phyloP scores from a whole-genome alignment of 164 flowering plant genomes.

The Cinnamomum micranthum region DNA sequence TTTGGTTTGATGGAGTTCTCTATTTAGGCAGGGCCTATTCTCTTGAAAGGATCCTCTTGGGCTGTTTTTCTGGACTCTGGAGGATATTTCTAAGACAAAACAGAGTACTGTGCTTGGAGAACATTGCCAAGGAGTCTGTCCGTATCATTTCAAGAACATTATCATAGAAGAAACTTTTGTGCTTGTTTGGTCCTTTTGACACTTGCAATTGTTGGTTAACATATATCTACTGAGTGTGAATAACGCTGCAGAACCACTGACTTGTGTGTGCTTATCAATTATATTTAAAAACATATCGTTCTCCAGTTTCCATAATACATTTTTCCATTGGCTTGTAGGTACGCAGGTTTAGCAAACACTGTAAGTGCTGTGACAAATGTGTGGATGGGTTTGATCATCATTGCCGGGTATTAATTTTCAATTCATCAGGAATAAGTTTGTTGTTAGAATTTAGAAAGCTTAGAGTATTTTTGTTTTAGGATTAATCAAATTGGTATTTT shows the following conservation, averaged over 20 bases:
- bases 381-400: constrained; percentile 99
- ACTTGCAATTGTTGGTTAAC: too few species aligned
- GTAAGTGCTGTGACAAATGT: constrained; percentile 98
- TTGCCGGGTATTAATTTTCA: constrained; percentile 60
- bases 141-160: too few species aligned
- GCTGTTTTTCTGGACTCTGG: background rate
- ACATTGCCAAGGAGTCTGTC: too few species aligned
- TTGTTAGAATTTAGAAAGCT: background rate
- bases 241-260: too few species aligned
- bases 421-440: background rate
- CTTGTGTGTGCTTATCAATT: too few species aligned
- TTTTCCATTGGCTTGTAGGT: constrained; percentile 49
- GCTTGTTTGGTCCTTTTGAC: too few species aligned
- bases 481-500: background rate
- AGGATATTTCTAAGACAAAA: background rate
- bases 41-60: background rate
- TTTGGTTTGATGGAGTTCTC: background rate
- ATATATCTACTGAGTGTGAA: background rate
- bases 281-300: background rate
- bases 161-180: too few species aligned
- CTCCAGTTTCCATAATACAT: background rate
- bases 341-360: constrained; percentile 89
- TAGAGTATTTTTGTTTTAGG: background rate
- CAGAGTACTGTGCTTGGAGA: too few species aligned
- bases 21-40: background rate